Base-by-base conservation (phyloP, 768 basidiomycete species). In the Leccinum variicolor region DNA sequence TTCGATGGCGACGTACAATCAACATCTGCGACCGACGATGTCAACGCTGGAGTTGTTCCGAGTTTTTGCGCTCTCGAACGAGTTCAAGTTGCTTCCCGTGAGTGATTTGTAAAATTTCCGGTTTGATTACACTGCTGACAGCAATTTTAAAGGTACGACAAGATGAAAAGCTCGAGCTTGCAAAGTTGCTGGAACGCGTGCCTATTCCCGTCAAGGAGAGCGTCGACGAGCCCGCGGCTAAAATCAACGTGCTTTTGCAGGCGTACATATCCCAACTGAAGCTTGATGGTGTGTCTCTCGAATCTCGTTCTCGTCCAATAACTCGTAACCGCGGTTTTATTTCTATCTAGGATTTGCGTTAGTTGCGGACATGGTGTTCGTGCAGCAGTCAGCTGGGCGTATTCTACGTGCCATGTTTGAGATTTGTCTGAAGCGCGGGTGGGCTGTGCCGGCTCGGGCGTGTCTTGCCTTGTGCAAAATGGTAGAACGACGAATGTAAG, bases 201-300 rank as follows among this genome's bases (percentile, higher is more conserved):
- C 96, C 96, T 2, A 94, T 99, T 46, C 97, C 97, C 0, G 90
- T 98, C 64, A 98, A 98, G 74, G 97, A 99, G 73, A 81, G 86
- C 52, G 93, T 96, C 6, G 96, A 99, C 58, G 96, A 99, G 65
- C 93, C 94, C 0, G 90, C 94, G 0, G 91, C 97, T 8, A 99
- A 99, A 76, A 94, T 98, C 72, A 98, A 98, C 64, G 96, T 98
- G 3, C 79, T 98, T 0, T 77, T 99, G 1, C 96, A 99, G 68
- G 87, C 95, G 0, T 98, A 90, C 71, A 93, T 98, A 62, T 97
- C 94, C 0, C 86, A 92, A 57, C 84, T 98, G 50, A 98, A 94
- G 73, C 81, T 99, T 3, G 92, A 96, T 61, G 94, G 90, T 78
- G 55, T 7, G 76, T 59, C 11, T 10, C 21, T 29, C 6, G 10